Base-by-base conservation (phyloP, 495 filamentous ascomycete species). In the Hypoxylon cercidicola region DNA sequence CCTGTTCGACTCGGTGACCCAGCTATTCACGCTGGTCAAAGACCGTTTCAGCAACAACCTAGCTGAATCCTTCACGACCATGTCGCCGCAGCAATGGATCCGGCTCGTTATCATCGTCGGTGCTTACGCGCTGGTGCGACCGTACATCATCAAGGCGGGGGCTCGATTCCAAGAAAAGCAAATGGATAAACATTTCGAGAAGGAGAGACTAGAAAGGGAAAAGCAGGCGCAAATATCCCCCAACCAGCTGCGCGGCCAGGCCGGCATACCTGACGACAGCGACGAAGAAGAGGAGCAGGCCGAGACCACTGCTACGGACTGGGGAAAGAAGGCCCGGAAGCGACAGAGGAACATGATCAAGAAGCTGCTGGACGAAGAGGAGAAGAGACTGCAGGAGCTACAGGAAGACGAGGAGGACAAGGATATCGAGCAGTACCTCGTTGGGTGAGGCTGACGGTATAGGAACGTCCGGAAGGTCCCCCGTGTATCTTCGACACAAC, bases 371-470 rank as follows among this genome's bases (percentile, higher is more conserved):
- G 80, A 81, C 32, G 87, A 60, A 68, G 84, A 75, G 74, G 88
- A 81, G 68, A 69, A 66, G 60, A 59, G 74, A 54, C 62, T 79
- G 30, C 71, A 75, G 46, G 79, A 84, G 64, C 71, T 74, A 13
- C 74, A 68, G 69, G 78, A 73, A 74, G 85, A 88, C 65, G 74
- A 88, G 37, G 88, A 89, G 68, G 84, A 88, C 53, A 88, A 84
- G 71, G 88, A 89, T 69, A 85, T 93, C 70, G 82, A 86, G 81
- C 87, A 92, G 71, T 86, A 87, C 68, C 77, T 93, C 75, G 80
- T 87, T 34, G 60, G 45, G 35, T 69, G 25, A 69, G 20, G 10
- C 10, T 32, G 1, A 32, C 8, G 30, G 8, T 32, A 3, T 28
- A 28, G 30, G 8, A 10, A 11, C 7, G 1, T 1, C 10, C 10